Evolutionary conservation across 2,329 filamentous ascomycete genomes (phyloP), one percentile per base, ranked within the genome.

Genomic region (Pseudogymnoascus sp.): DNA sequence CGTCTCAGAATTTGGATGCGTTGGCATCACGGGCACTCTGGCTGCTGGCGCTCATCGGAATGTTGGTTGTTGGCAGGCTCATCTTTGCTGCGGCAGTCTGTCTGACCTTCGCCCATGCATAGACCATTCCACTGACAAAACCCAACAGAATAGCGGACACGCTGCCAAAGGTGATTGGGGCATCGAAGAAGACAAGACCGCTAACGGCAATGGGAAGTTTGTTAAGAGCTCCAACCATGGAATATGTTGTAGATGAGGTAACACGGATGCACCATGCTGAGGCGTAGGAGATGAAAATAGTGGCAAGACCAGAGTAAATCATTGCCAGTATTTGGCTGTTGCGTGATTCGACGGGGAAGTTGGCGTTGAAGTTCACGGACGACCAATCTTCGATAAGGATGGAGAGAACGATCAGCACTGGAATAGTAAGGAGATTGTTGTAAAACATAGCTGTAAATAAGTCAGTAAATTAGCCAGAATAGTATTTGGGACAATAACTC

Each of bases 231-330:
- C 94, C 94, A 63, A 97, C 94, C 93, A 99, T 97, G 31, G 91
- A 96, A 81, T 97, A 99, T 2, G 94, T 99, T 7, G 94, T 99
- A 16, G 92, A 97, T 0, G 92, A 96, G 6, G 94, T 97, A 67
- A 96, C 90, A 68, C 94, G 92, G 67, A 99, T 95, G 74, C 94
- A 97, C 94, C 94, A 99, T 38, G 94, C 94, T 14, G 93, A 97
- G 73, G 92, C 95, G 83, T 99, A 99, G n/a, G 93, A 97, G 76
- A 99, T 99, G 78, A 97, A 96, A 72, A 97, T 92, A 60, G 92
- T 90, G 37, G 87, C 92, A 61, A 97, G 81, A 64, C 94, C 94
- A 4, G 94, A 97, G 77, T 97, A 89, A 71, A 97, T 79, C 90
- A 97, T 97, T 72, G 92, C 90, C 64, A 89, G 78, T 68, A 96